Evolutionary conservation across 768 basidiomycete genomes (phyloP).

Genomic region (Tulasnella sp.): DNA sequence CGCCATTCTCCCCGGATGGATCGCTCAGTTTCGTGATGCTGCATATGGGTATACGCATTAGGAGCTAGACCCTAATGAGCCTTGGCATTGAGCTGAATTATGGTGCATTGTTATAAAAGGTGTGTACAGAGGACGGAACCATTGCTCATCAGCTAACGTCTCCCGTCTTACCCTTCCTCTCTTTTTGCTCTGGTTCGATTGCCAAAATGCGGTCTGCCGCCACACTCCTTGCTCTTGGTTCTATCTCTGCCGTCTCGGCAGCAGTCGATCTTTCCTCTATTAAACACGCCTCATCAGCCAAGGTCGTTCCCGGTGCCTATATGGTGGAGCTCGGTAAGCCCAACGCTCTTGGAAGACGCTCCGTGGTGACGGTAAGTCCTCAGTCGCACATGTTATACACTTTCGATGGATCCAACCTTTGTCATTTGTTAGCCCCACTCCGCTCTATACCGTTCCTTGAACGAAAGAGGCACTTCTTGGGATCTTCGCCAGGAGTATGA

Average conservation of each 20-base stretch:
- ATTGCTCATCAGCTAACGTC: not conserved
- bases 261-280: slow-evolving; percentile 27
- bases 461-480: not conserved
- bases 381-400: slow-evolving; percentile 26
- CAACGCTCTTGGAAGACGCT: slow-evolving; percentile 20
- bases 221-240: slow-evolving; percentile 46
- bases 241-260: slow-evolving; percentile 10
- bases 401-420: slow-evolving; percentile 32
- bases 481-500: slow-evolving; percentile 3
- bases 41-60: not conserved
- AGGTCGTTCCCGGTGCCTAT: slow-evolving; percentile 38
- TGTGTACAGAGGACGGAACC: not conserved
- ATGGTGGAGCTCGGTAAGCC: slow-evolving; percentile 43
- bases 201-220: slow-evolving; percentile 53
- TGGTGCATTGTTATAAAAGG: not conserved
- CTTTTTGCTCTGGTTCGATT: slow-evolving; percentile 33
- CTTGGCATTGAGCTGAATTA: not conserved
- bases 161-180: slow-evolving; percentile 5
- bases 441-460: not conserved
- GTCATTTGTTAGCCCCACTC: slow-evolving; percentile 7
- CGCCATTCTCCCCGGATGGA: not conserved
- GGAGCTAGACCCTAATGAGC: not conserved
- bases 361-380: slow-evolving; percentile 9
- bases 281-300: slow-evolving; percentile 29
- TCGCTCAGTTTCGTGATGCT: not conserved